Conservation (phyloP, 148 eudicot genomes). For the Amaranthus palmeri region DNA sequence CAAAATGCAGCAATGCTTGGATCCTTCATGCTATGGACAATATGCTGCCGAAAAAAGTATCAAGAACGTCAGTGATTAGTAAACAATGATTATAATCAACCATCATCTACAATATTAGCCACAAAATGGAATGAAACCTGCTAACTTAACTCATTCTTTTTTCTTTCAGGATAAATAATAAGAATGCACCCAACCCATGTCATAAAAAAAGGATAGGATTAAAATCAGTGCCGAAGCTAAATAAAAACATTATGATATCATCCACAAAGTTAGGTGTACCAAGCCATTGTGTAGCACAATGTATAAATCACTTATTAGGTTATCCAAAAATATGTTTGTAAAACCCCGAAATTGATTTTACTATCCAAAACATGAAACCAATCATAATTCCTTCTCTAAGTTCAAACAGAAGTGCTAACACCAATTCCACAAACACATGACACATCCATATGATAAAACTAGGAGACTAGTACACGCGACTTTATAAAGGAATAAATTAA, state of each 20-base stretch:
- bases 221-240: not conserved
- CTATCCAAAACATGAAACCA: too few relatives aligned
- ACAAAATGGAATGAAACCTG: not conserved
- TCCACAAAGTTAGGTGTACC: not conserved
- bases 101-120: not conserved
- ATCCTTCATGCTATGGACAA: conserved; percentile 83
- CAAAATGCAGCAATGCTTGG: conserved; percentile 97
- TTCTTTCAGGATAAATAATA: not conserved
- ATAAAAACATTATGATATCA: not conserved
- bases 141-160: not conserved
- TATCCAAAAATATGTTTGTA: not conserved
- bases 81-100: not conserved
- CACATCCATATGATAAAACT: not conserved
- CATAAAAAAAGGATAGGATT: not conserved
- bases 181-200: not conserved
- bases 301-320: not conserved
- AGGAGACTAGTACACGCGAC: not conserved
- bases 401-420: not conserved
- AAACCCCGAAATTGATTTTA: too few relatives aligned
- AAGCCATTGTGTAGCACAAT: not conserved
- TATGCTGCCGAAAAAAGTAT: conserved; percentile 54
- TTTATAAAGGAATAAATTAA: too few relatives aligned
- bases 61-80: conserved; percentile 3
- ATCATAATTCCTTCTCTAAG: not conserved
- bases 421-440: too few relatives aligned